phyloP scores from a whole-genome alignment of 1,284 basidiomycete species.

The Ceratobasidium sp. region DNA sequence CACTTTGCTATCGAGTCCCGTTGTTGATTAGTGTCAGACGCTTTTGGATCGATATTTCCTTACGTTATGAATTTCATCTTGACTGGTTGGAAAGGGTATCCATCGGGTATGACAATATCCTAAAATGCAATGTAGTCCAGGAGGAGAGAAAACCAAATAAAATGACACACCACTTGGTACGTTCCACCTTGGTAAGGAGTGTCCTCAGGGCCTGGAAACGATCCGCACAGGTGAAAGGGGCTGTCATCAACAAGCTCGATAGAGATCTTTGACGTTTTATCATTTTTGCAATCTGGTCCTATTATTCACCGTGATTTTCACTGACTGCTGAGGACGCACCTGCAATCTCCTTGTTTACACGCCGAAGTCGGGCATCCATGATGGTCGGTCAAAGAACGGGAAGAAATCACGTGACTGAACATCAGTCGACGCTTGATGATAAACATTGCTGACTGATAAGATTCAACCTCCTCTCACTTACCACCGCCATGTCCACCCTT shows the following conservation, averaged over 20 bases:
- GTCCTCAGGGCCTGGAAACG: conserved; percentile 91
- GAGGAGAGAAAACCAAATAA: neutral
- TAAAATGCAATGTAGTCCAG: conserved; percentile 54
- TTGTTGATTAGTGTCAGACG: conserved; percentile 42
- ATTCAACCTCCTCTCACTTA: neutral
- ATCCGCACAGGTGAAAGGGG: conserved; percentile 89
- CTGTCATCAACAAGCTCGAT: conserved; percentile 90
- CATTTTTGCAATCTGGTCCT: conserved; percentile 87
- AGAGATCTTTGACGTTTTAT: conserved; percentile 86
- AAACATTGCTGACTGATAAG: neutral
- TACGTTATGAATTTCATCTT: conserved; percentile 97
- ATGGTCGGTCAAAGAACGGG: conserved; percentile 11
- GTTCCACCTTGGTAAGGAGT: conserved; percentile 95
- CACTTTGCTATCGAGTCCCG: conserved; percentile 68
- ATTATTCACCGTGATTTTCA: neutral
- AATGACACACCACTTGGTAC: conserved; percentile 82
- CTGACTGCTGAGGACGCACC: conserved; percentile 63
- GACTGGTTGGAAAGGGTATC: conserved; percentile 96
- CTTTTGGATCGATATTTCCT: conserved; percentile 1
- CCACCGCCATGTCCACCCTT: conserved; percentile 48
- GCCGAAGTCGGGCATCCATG: conserved; percentile 88
- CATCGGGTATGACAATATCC: conserved; percentile 96
- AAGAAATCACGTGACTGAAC: conserved; percentile 8
- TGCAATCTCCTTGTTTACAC: conserved; percentile 92
- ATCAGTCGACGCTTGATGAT: neutral